phyloP scores from a whole-genome alignment of 2,329 filamentous ascomycete species.

The Bimuria novae-zelandiae region DNA sequence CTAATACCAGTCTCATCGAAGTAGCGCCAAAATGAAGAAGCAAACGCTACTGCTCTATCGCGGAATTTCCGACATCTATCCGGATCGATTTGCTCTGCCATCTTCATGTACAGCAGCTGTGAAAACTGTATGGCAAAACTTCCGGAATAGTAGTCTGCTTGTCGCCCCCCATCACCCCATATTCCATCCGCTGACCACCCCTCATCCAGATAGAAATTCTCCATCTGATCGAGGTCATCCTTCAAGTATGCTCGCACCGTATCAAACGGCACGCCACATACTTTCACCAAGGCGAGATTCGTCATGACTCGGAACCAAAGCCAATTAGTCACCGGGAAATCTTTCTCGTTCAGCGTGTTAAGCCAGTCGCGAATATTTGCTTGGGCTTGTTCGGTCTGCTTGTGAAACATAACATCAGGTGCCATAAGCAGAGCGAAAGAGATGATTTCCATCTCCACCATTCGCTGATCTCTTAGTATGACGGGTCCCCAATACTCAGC shows the following conservation, averaged over 20 bases:
- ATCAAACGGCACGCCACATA: constrained; percentile 45
- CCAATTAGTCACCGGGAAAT: constrained; percentile 58
- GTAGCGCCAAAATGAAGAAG: constrained; percentile 52
- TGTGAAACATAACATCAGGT: constrained; percentile 45
- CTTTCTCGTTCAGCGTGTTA: constrained; percentile 49
- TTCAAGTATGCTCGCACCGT: constrained; percentile 47
- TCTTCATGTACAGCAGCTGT: constrained; percentile 54
- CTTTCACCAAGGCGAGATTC: constrained; percentile 53
- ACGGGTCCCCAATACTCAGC: constrained; percentile 56
- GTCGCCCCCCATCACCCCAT: constrained; percentile 47
- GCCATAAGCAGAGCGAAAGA: constrained; percentile 55
- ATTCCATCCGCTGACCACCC: constrained; percentile 57
- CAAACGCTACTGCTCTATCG: constrained; percentile 50
- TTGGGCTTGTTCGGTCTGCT: constrained; percentile 35
- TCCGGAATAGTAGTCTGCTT: constrained; percentile 60
- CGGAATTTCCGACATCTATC: constrained; percentile 46
- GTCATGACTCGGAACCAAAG: constrained; percentile 59
- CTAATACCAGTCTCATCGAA: constrained; percentile 52
- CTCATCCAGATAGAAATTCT: constrained; percentile 51
- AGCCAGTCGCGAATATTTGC: constrained; percentile 51
- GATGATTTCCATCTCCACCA: constrained; percentile 61
- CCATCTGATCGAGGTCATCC: constrained; percentile 50
- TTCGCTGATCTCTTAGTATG: constrained; percentile 54
- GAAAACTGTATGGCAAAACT: constrained; percentile 60
- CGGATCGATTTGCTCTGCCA: constrained; percentile 50